phyloP scores from a whole-genome alignment of 2,329 filamentous ascomycete genomes.

The Tympanopsis confertula region DNA sequence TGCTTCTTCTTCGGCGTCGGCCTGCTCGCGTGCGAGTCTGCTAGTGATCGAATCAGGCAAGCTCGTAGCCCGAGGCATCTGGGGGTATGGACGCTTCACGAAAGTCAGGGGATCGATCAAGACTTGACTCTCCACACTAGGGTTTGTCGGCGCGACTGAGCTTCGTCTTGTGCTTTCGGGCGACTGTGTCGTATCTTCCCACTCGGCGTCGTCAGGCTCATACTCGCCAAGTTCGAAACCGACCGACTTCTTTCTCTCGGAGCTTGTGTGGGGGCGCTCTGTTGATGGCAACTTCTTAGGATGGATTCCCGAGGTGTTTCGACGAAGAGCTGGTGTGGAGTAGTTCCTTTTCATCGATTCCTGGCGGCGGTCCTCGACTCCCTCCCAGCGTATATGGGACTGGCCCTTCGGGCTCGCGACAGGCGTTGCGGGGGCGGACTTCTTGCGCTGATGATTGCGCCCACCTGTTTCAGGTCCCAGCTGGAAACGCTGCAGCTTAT shows the following conservation, averaged over 20 bases:
- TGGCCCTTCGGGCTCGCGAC: constrained; percentile 23
- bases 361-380: constrained; percentile 7
- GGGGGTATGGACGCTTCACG: constrained; percentile 23
- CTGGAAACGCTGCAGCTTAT: constrained; percentile 25
- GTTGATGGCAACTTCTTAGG: constrained; percentile 10
- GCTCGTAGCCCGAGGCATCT: constrained; percentile 21
- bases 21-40: constrained; percentile 13
- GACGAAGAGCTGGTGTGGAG: neutral
- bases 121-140: constrained; percentile 18
- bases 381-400: constrained; percentile 26
- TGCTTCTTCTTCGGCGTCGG: neutral
- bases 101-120: constrained; percentile 24
- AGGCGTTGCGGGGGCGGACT: constrained; percentile 28
- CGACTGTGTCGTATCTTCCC: constrained; percentile 31
- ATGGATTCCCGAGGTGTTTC: neutral
- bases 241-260: constrained; percentile 25
- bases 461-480: constrained; percentile 14
- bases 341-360: neutral
- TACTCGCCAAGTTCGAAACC: constrained; percentile 28
- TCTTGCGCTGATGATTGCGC: constrained; percentile 29
- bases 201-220: constrained; percentile 26
- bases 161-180: constrained; percentile 31
- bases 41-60: constrained; percentile 21
- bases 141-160: constrained; percentile 21
- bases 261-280: neutral